phyloP scores from a whole-genome alignment of 2,329 filamentous ascomycete genomes.

The Stachybotrys chlorohalonatus region DNA sequence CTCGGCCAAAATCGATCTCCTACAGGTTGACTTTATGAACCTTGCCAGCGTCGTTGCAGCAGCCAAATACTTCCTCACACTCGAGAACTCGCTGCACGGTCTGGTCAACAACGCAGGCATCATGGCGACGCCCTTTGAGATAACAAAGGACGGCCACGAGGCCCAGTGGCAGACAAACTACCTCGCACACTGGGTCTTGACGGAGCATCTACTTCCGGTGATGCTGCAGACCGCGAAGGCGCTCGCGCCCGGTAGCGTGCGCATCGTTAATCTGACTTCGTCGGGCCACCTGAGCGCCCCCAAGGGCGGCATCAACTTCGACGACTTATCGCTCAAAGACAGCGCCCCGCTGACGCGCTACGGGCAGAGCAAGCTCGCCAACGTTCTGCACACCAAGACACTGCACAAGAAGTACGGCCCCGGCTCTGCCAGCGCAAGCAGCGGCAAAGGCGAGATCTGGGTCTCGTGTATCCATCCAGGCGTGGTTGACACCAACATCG shows the following conservation, averaged over 20 bases:
- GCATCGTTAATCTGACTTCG: conserved; percentile 12
- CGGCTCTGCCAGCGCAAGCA: neutral
- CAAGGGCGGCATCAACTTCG: conserved; percentile 9
- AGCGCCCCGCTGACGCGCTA: conserved; percentile 3
- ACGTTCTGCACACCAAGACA: conserved; percentile 7
- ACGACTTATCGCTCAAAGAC: conserved; percentile 3
- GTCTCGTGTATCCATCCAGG: conserved; percentile 7
- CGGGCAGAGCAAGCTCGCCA: conserved; percentile 10
- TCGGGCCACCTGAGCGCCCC: conserved; percentile 10
- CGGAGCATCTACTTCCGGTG: conserved; percentile 25
- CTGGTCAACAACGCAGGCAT: conserved; percentile 32
- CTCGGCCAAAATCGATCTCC: neutral
- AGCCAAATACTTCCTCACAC: conserved; percentile 17
- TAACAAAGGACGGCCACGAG: conserved; percentile 25
- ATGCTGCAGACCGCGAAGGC: conserved; percentile 19
- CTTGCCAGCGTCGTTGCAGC: conserved; percentile 25
- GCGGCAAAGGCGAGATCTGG: conserved; percentile 7
- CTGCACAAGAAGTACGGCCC: conserved; percentile 8
- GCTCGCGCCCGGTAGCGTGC: conserved; percentile 4
- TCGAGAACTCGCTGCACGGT: conserved; percentile 21
- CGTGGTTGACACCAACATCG: conserved; percentile 6
- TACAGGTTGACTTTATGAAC: neutral
- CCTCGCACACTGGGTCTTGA: conserved; percentile 31
- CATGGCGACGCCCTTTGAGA: conserved; percentile 20
- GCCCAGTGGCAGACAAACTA: conserved; percentile 29